phyloP scores from a whole-genome alignment of 2,329 filamentous ascomycete genomes.

The Cladophialophora immunda region DNA sequence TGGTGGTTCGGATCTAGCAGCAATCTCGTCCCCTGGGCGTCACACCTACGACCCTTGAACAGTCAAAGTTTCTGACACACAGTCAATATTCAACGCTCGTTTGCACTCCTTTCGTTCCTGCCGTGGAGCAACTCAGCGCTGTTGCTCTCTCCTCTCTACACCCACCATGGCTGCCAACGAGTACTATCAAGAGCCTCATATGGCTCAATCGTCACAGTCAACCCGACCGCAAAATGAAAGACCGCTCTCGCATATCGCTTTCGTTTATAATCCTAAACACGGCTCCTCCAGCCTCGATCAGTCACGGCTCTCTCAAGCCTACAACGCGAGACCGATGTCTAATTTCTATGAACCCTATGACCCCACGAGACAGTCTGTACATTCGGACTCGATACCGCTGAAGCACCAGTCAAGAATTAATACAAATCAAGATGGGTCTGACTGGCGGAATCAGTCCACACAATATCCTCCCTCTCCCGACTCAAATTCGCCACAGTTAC shows the following conservation, averaged over 20 bases:
- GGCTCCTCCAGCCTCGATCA: constrained; percentile 44
- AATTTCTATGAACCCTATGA: constrained; percentile 29
- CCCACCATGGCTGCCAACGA: constrained; percentile 69
- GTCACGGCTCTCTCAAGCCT: constrained; percentile 24
- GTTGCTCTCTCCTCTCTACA: constrained; percentile 7
- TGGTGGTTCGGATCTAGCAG: constrained; percentile 1
- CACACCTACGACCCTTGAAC: background rate
- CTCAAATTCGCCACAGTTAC: constrained; percentile 52
- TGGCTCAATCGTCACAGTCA: constrained; percentile 26
- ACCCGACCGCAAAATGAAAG: constrained; percentile 22
- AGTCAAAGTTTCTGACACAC: background rate
- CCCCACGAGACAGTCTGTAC: constrained; percentile 23
- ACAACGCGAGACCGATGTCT: constrained; percentile 16
- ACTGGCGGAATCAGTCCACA: constrained; percentile 48
- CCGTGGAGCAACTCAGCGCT: constrained; percentile 13
- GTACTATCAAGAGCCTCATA: constrained; percentile 64
- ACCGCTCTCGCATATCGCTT: constrained; percentile 24
- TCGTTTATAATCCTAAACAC: constrained; percentile 28
- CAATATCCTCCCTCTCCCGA: constrained; percentile 63
- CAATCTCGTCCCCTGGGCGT: background rate
- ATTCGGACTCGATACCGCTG: constrained; percentile 35
- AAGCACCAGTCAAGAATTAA: constrained; percentile 33
- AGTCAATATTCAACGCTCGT: constrained; percentile 1
- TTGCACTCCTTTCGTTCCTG: constrained; percentile 1
- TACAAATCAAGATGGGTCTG: constrained; percentile 25